These are phyloP conservation scores for Neonectria coccinea DNA, from an alignment of 2,329 filamentous ascomycete genomes.

Conservation along the genomic window DNA sequence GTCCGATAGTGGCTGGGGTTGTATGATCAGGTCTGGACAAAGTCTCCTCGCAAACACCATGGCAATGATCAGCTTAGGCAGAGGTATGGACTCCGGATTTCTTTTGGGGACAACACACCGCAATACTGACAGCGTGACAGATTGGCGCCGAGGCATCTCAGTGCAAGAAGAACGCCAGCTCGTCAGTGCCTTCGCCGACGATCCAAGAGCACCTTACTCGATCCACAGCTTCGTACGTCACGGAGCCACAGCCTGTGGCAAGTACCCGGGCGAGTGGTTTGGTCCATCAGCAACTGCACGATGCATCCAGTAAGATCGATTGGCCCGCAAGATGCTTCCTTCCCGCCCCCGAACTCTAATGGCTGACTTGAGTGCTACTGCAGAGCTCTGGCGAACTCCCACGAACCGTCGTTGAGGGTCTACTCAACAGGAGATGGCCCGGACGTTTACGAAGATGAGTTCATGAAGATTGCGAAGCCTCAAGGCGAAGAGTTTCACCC, in stretches of 20 bases:
- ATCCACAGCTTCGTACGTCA: constrained; percentile 94
- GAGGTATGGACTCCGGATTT: constrained; percentile 67
- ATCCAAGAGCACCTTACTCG: constrained; percentile 87
- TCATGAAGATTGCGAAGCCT: constrained; percentile 80
- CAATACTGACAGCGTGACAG: constrained; percentile 52
- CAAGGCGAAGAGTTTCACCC: constrained; percentile 77
- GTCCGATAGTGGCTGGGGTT: constrained; percentile 96
- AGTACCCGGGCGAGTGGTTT: constrained; percentile 98
- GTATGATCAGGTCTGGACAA: constrained; percentile 98
- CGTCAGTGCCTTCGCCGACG: constrained; percentile 87
- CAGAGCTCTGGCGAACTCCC: constrained; percentile 79
- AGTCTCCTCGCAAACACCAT: constrained; percentile 91
- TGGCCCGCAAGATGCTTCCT: neutral
- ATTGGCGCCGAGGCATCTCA: constrained; percentile 77
- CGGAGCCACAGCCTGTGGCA: constrained; percentile 87
- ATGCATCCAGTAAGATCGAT: constrained; percentile 86
- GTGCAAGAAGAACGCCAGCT: constrained; percentile 74
- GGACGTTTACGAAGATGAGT: constrained; percentile 92
- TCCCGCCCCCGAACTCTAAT: neutral
- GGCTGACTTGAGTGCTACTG: constrained; percentile 13
- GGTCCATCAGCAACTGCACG: constrained; percentile 95
- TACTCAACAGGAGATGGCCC: constrained; percentile 91
- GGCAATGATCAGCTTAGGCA: constrained; percentile 76
- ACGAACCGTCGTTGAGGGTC: constrained; percentile 76
- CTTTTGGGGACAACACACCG: neutral